Base-by-base conservation (phyloP, 1,139 yeast genomes). In the Nakaseomyces nivariensis region DNA sequence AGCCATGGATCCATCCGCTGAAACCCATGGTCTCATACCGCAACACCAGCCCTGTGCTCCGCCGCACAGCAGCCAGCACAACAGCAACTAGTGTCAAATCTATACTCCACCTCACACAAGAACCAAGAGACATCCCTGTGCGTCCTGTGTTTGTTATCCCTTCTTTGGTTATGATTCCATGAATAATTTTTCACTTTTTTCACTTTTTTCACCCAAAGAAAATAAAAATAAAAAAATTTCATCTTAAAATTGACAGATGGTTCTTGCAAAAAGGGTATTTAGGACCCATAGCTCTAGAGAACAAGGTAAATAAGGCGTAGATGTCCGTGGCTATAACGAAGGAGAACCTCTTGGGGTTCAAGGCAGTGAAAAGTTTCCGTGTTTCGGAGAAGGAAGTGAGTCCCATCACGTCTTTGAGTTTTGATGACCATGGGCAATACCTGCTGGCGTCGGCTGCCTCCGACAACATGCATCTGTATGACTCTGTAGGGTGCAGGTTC, bases 391-490 rank as follows among this genome's bases (percentile, higher is more conserved):
- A 77, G 50, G 73, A 72, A 29, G 76, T 78, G 3, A 72, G 82
- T 6, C 76, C 77, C 13, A 77, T 89, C 10, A 87, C 96, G 4
- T 85, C 96, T 25, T 67, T 92, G 29, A 90, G 85, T 61, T 92
- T 82, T 63, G 96, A 89, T 63, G 94, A 85, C 58, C 73, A 85
- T 6, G 98, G 98, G 4, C 85, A 83, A 56, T 85, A 72, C 62
- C 73, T 87, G 42, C 71, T 94, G 37, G 78, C 95, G 2, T 76
- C 96, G 0, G 88, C 92, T 3, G 79, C 82, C 9, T 95, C 88
- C 67, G 90, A 87, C 60, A 76, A 87, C 22, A 81, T 92, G 58
- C 95, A 88, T 61, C 69, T 94, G 24, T 92, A 88, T 64, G 96
- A 90, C 67, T 75, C 82, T 29, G 75, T 79, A 46, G 52, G 63